Percentiles rank a stretch among this genome's conserved stretches.
phyloP scores from a whole-genome alignment of 441 rosid genomes.

The Corymbia citriodora region DNA sequence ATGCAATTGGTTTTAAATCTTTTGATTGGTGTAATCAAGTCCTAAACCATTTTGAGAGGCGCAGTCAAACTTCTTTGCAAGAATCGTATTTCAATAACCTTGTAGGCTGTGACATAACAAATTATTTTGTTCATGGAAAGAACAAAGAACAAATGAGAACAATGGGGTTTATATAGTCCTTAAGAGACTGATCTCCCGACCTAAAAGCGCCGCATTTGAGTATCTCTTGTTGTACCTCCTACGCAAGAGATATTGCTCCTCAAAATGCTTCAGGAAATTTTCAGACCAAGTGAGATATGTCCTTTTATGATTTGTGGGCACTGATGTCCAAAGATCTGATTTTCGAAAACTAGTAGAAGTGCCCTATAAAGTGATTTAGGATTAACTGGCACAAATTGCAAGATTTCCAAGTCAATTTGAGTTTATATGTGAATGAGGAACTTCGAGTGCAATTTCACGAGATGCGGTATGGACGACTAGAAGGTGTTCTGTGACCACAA shows the following conservation, averaged over 20 bases:
- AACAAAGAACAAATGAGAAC: neutral
- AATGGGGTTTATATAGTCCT: neutral
- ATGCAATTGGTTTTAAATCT: neutral
- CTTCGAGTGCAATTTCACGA: neutral
- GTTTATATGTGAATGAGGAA: neutral
- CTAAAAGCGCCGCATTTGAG: too few species aligned
- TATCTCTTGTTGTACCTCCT: too few species aligned
- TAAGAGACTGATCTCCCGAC: accelerated
- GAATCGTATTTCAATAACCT: neutral
- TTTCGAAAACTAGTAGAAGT: neutral
- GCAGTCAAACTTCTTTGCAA: neutral
- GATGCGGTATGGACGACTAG: neutral
- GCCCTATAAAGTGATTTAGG: neutral
- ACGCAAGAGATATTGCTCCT: neutral
- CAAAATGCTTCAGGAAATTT: neutral
- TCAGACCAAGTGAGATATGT: neutral
- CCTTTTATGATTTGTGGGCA: neutral
- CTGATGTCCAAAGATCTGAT: neutral
- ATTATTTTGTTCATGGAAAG: neutral
- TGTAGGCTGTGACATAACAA: neutral
- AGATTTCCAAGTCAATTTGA: too few species aligned
- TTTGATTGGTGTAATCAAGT: neutral
- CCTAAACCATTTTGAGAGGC: neutral
- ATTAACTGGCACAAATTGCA: neutral
- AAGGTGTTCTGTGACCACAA: neutral